A percentile compares a stretch with the other conserved stretches of the same genome.
Evolutionary conservation across 148 eudicot genomes (phyloP).

Genomic region (Euryodendron excelsum): DNA sequence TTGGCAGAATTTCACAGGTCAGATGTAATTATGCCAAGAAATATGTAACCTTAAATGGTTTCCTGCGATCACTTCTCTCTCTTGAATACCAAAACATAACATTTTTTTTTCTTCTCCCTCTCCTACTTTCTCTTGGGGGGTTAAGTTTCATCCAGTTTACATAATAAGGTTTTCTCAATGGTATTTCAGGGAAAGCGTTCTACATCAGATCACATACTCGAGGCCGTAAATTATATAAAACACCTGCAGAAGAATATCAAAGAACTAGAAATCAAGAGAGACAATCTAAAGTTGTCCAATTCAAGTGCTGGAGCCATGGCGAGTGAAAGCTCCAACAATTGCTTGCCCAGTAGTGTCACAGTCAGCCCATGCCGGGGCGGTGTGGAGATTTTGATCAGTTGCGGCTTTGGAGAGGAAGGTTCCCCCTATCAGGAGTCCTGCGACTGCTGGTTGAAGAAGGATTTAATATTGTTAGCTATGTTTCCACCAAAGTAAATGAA

Average conservation of each 20-base stretch:
- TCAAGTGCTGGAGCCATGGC: background rate
- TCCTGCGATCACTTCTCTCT: background rate
- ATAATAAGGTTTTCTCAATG: background rate
- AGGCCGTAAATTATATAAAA: conserved; percentile 53
- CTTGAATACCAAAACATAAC: background rate
- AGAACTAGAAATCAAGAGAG: conserved; percentile 36
- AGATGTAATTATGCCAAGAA: background rate
- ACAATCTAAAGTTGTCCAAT: conserved; percentile 22
- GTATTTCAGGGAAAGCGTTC: conserved; percentile 57
- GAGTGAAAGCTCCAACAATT: conserved; percentile 6
- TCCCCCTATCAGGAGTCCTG: conserved; percentile 45
- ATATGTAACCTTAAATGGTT: background rate
- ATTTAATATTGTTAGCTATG: conserved; percentile 38
- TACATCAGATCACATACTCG: conserved; percentile 53
- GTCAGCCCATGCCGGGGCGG: conserved; percentile 10
- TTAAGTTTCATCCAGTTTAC: background rate
- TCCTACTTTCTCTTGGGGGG: background rate
- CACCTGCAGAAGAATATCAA: conserved; percentile 46
- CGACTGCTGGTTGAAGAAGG: conserved; percentile 31
- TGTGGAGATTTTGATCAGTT: conserved; percentile 23
- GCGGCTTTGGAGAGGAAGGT: conserved; percentile 15
- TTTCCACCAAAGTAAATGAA: conserved; percentile 33
- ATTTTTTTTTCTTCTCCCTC: background rate
- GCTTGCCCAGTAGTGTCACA: background rate
- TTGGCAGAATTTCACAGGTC: background rate